Conservation (phyloP, 108 stramenopile species). For the Cyclotella distinguenda region DNA sequence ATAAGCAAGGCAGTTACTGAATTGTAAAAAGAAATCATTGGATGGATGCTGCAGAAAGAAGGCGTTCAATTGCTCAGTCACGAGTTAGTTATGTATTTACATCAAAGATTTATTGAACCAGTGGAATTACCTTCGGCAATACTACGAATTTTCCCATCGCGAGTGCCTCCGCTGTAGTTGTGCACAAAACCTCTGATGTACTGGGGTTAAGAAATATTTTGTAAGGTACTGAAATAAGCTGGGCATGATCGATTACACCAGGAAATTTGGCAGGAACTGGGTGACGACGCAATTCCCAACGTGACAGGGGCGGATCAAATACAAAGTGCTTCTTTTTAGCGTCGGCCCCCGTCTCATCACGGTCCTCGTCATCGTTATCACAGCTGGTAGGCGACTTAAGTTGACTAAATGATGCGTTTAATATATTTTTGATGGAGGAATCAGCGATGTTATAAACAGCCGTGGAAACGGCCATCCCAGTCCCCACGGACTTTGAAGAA, state of each 20-base stretch:
- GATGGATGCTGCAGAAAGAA: too few species aligned
- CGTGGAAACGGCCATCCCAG: constrained; percentile 38
- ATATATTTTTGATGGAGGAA: constrained; percentile 46
- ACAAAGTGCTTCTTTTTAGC: constrained; percentile 22
- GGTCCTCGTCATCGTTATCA: constrained; percentile 18
- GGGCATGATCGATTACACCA: constrained; percentile 87
- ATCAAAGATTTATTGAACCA: too few species aligned
- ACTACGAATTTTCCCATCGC: constrained; percentile 95
- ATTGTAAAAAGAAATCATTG: constrained; percentile 74
- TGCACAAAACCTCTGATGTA: constrained; percentile 91
- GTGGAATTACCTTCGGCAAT: too few species aligned
- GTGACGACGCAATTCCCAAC: constrained; percentile 65
- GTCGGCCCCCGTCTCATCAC: constrained; percentile 9
- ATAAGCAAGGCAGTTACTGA: constrained; percentile 80
- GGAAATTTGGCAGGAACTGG: constrained; percentile 78
- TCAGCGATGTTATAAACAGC: constrained; percentile 55
- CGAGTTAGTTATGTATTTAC: too few species aligned
- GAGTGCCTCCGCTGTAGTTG: constrained; percentile 93
- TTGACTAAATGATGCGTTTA: constrained; percentile 43
- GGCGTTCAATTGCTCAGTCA: too few species aligned
- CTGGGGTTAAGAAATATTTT: constrained; percentile 92
- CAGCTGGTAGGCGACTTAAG: constrained; percentile 1
- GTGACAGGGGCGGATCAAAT: constrained; percentile 73
- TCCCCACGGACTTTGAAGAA: constrained; percentile 44
- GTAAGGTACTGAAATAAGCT: constrained; percentile 67